A percentile compares a stretch with the other conserved stretches of the same genome.
These are phyloP conservation scores for Podaxis sp. DNA, from an alignment of 768 basidiomycete species.

Conservation along the genomic window DNA sequence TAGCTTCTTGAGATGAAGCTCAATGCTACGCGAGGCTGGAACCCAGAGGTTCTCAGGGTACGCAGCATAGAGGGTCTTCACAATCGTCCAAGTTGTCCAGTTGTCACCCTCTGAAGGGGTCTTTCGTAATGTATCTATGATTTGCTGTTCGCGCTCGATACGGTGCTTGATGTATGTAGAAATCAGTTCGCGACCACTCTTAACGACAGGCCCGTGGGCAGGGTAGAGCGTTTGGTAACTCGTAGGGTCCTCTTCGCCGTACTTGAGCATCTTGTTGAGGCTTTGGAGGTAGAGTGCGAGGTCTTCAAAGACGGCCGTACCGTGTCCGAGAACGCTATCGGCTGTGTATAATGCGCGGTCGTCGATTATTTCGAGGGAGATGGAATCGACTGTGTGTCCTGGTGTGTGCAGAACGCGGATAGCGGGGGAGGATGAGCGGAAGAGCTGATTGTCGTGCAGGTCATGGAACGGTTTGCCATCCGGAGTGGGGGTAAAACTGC, in stretches of 20 bases:
- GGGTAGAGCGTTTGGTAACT: constrained; percentile 68
- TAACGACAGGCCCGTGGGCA: constrained; percentile 82
- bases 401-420: constrained; percentile 82
- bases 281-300: constrained; percentile 68
- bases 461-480: constrained; percentile 54
- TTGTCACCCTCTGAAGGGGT: constrained; percentile 28
- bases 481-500: constrained; percentile 45
- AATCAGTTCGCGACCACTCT: constrained; percentile 61
- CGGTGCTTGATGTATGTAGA: constrained; percentile 78
- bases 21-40: constrained; percentile 67
- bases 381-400: constrained; percentile 88
- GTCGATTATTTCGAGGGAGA: constrained; percentile 66
- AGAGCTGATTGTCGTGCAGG: constrained; percentile 52
- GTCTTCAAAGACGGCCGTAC: constrained; percentile 88
- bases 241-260: constrained; percentile 27
- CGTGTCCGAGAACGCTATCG: constrained; percentile 89
- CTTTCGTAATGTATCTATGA: constrained; percentile 51
- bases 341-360: constrained; percentile 85
- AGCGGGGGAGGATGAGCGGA: constrained; percentile 36
- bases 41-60: constrained; percentile 74
- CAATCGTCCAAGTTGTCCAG: constrained; percentile 70
- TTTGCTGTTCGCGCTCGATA: constrained; percentile 76
- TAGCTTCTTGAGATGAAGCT: constrained; percentile 75
- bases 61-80: constrained; percentile 63
- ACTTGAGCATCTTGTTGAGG: constrained; percentile 57